These are phyloP conservation scores for Guyanaporus albipodus DNA, from an alignment of 768 basidiomycete species.

Conservation along the genomic window DNA sequence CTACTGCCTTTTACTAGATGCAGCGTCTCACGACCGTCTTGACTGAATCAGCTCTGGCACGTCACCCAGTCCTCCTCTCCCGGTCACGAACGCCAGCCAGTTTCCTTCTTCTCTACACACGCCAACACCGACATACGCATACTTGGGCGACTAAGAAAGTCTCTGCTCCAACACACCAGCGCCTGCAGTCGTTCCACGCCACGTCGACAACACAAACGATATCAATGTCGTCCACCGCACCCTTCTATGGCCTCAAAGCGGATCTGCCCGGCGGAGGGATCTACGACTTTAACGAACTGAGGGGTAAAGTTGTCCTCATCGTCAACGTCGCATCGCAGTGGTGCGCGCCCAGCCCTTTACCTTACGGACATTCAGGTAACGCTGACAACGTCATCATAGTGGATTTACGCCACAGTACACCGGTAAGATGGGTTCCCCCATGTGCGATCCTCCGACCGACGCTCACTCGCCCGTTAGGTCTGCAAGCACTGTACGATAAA, in stretches of 20 bases:
- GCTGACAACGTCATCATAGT: constrained; percentile 34
- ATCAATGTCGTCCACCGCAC: constrained; percentile 24
- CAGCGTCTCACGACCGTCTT: not conserved
- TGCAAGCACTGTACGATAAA: constrained; percentile 78
- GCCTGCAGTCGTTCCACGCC: constrained; percentile 8
- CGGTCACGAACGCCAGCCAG: not conserved
- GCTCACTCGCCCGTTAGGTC: constrained; percentile 46
- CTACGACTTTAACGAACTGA: constrained; percentile 64
- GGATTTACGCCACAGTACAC: constrained; percentile 84
- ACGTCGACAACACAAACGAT: constrained; percentile 8
- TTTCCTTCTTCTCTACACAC: not conserved
- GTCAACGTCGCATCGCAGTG: constrained; percentile 79
- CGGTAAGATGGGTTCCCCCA: constrained; percentile 35
- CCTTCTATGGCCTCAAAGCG: constrained; percentile 69
- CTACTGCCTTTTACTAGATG: too few relatives aligned
- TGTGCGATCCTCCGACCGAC: not conserved
- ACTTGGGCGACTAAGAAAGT: not conserved
- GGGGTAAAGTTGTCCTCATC: constrained; percentile 74
- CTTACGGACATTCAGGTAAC: not conserved
- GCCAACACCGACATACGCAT: not conserved
- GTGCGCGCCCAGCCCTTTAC: constrained; percentile 23
- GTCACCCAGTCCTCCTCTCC: not conserved
- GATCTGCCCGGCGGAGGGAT: constrained; percentile 51
- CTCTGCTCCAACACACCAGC: not conserved
- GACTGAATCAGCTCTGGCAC: not conserved